phyloP scores from a whole-genome alignment of 257 asterid genomes.

The Nicotiana knightiana region DNA sequence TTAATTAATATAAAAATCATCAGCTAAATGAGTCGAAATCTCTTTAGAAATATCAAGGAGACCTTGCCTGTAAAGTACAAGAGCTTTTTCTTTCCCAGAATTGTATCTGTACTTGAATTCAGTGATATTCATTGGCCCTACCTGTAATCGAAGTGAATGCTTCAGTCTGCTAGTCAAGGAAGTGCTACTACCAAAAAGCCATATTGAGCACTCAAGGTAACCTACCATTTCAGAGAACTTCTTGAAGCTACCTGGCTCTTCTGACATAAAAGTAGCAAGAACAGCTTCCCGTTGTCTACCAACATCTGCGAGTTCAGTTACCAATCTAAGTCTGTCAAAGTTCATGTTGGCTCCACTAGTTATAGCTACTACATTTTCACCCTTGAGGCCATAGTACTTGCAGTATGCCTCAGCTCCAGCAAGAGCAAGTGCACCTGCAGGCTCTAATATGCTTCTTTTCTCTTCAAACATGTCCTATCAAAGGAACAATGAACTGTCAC shows the following conservation, averaged over 20 bases:
- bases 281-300: conserved; percentile 90
- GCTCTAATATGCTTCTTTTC: conserved; percentile 92
- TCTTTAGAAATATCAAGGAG: conserved; percentile 6
- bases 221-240: conserved; percentile 65
- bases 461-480: conserved; percentile 95
- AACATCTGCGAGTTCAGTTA: conserved; percentile 88
- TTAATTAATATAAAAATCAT: neutral
- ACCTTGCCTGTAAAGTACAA: conserved; percentile 74
- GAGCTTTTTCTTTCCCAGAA: conserved; percentile 59
- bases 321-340: conserved; percentile 84
- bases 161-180: neutral
- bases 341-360: conserved; percentile 98
- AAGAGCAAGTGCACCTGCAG: conserved; percentile 96
- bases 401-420: conserved; percentile 98
- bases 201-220: neutral
- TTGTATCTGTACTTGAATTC: conserved; percentile 80
- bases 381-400: conserved; percentile 74
- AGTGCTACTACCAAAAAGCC: neutral
- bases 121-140: conserved; percentile 82
- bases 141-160: conserved; percentile 35
- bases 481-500: conserved; percentile 7
- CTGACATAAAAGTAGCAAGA: conserved; percentile 72
- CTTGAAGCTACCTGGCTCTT: conserved; percentile 77
- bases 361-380: conserved; percentile 76
- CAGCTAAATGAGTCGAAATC: neutral